Percentiles rank a stretch among this genome's conserved stretches.
Evolutionary conservation across 306 rosid genomes (phyloP).

Genomic region (Fragaria vesca): DNA sequence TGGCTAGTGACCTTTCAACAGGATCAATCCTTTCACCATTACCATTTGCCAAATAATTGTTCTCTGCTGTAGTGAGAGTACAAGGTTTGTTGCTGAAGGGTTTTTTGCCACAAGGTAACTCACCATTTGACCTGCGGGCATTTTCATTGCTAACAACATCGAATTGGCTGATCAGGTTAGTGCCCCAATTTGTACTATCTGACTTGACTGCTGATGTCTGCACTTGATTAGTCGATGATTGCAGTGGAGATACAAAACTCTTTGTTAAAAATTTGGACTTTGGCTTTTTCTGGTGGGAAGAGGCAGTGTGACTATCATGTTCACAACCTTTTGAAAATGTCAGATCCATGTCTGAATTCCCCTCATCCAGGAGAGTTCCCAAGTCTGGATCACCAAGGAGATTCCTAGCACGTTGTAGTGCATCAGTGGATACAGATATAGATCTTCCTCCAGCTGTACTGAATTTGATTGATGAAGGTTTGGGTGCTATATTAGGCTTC

Average conservation of each 20-base stretch:
- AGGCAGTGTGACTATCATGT: conserved; percentile 36
- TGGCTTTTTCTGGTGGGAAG: conserved; percentile 22
- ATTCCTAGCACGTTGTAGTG: conserved; percentile 73
- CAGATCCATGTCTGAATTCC: conserved; percentile 31
- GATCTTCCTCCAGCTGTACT: conserved; percentile 89
- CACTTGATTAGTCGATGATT: conserved; percentile 33
- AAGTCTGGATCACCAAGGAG: conserved; percentile 91
- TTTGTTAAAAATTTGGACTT: conserved; percentile 28
- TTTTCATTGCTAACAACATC: conserved; percentile 58
- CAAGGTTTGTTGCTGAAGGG: conserved; percentile 22
- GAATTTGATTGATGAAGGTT: conserved; percentile 60
- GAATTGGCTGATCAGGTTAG: conserved; percentile 62
- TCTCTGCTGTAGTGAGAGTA: conserved; percentile 14
- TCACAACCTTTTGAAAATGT: conserved; percentile 34
- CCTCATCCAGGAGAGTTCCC: conserved; percentile 57
- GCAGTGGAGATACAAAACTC: conserved; percentile 48
- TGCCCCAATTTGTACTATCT: conserved; percentile 39
- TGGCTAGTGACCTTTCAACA: conserved; percentile 33
- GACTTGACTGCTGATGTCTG: conserved; percentile 41
- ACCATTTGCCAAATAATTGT: conserved; percentile 35
- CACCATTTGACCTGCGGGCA: conserved; percentile 27
- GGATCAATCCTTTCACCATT: conserved; percentile 35
- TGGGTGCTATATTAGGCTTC: conserved; percentile 23
- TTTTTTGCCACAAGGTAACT: conserved; percentile 37
- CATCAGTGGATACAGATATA: conserved; percentile 69